Conservation (phyloP, 345 rosid species). For the Chamaenerion angustifolium region DNA sequence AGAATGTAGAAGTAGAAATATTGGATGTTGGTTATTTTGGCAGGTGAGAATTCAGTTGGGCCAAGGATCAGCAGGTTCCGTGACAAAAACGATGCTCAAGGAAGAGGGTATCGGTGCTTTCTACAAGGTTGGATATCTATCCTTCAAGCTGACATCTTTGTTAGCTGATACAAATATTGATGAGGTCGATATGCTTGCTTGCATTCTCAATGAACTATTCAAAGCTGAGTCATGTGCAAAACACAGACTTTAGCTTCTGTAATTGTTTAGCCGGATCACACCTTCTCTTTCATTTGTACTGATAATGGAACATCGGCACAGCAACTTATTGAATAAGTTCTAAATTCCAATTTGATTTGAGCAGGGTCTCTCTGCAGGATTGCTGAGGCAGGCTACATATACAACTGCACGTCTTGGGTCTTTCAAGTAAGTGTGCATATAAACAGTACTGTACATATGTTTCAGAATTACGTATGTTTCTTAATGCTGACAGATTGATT, state of each 20-base stretch:
- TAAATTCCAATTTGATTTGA: conserved; percentile 2
- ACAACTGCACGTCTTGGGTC: conserved; percentile 97
- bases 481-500: too few species aligned
- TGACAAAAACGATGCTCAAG: conserved; percentile 66
- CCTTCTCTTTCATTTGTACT: too few species aligned
- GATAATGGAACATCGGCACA: too few species aligned
- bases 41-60: conserved; percentile 98
- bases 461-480: too few species aligned
- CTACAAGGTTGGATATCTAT: conserved; percentile 48
- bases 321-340: too few species aligned
- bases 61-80: conserved; percentile 73
- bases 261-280: too few species aligned
- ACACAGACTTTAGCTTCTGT: too few species aligned
- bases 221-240: too few species aligned
- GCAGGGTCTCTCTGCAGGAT: conserved; percentile 88
- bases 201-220: too few species aligned
- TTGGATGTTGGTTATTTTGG: conserved; percentile 12
- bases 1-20: conserved; percentile 6
- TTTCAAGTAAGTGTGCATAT: conserved; percentile 46
- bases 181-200: too few species aligned
- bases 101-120: conserved; percentile 78
- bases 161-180: not conserved
- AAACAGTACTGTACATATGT: too few species aligned
- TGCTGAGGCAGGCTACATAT: conserved; percentile 91
- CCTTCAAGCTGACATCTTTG: not conserved